Evolutionary conservation across 495 filamentous ascomycete genomes (phyloP), one percentile per base, ranked within the genome.

Genomic region (Aspergillus heteromorphus): DNA sequence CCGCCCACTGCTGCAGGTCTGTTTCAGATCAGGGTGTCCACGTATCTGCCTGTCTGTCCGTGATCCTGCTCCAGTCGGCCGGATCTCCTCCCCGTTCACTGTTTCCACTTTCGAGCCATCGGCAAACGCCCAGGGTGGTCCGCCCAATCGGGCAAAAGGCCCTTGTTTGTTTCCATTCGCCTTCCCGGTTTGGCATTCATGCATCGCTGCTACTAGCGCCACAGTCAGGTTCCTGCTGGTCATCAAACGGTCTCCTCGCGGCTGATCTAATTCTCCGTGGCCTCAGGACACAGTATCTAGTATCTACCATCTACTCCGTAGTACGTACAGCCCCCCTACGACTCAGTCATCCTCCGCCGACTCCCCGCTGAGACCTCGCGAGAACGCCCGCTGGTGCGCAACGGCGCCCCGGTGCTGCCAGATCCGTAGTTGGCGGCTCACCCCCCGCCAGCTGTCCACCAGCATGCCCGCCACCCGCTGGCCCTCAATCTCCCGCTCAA

Each of bases 391-490:
- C 10, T 38, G 34, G 34, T 38, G 34, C 34, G 34, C 34, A n/a
- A 38, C n/a, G n/a, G 34, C 34, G 11, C 34, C 34, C 34, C 51
- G 52, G 21, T 53, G 53, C 21, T 56, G 57, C 69, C 65, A 73
- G 6, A 57, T 34, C 23, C 62, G 60, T 48, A 76, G 45, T 23
- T 70, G 67, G 13, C 66, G 65, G 42, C 64, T 69, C 14, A 76
- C 54, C 2, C 45, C 49, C 4, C 54, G 61, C 73, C 73, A 76
- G 42, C 70, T 60, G 8, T 58, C 63, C 23, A 76, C 42, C 47
- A 76, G 48, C 54, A 75, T 58, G 20, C 21, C 45, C 38, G 61
- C 63, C 31, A 76, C 69, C 19, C 63, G 62, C 45, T 65, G 56
- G 18, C 66, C 61, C 18, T 71, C 67, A n/a, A 70, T 55, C 54